Evolutionary conservation across 2,329 filamentous ascomycete species (phyloP).

Genomic region (Mollisia scopiformis): DNA sequence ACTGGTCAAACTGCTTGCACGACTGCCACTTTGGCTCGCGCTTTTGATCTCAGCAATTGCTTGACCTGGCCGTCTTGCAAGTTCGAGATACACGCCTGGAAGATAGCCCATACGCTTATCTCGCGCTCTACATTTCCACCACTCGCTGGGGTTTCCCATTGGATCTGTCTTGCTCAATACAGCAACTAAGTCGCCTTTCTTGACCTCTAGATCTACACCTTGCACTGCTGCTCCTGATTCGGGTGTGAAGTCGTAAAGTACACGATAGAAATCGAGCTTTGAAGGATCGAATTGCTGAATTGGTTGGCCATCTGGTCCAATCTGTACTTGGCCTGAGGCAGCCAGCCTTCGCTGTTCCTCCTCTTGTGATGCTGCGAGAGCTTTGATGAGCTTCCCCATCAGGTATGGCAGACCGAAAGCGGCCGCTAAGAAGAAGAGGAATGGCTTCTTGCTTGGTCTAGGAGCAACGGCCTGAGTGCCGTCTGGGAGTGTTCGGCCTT

Average conservation of each 20-base stretch:
- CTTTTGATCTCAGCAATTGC: constrained; percentile 37
- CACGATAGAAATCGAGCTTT: constrained; percentile 95
- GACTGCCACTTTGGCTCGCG: constrained; percentile 49
- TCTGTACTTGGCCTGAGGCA: constrained; percentile 53
- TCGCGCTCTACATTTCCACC: constrained; percentile 93
- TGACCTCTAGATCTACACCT: constrained; percentile 86
- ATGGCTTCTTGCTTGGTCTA: constrained; percentile 88
- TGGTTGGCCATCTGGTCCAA: constrained; percentile 51
- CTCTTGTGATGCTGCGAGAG: constrained; percentile 82
- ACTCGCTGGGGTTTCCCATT: constrained; percentile 88
- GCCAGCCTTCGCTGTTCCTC: constrained; percentile 69
- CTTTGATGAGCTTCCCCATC: constrained; percentile 93
- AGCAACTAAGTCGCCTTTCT: constrained; percentile 94
- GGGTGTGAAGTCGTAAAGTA: constrained; percentile 91
- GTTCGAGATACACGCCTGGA: constrained; percentile 86
- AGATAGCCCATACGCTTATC: constrained; percentile 92
- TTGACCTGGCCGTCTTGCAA: constrained; percentile 59
- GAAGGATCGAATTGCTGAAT: constrained; percentile 73
- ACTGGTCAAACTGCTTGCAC: constrained; percentile 41
- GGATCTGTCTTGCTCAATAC: constrained; percentile 93
- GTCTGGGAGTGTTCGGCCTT: constrained; percentile 69
- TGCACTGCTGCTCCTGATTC: constrained; percentile 64
- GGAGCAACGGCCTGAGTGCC: constrained; percentile 62
- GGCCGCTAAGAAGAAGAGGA: constrained; percentile 92
- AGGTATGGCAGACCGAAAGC: constrained; percentile 95